Evolutionary conservation across 1,284 basidiomycete species (phyloP), one percentile per base, ranked within the genome.

Genomic region (Vanrija humicola): DNA sequence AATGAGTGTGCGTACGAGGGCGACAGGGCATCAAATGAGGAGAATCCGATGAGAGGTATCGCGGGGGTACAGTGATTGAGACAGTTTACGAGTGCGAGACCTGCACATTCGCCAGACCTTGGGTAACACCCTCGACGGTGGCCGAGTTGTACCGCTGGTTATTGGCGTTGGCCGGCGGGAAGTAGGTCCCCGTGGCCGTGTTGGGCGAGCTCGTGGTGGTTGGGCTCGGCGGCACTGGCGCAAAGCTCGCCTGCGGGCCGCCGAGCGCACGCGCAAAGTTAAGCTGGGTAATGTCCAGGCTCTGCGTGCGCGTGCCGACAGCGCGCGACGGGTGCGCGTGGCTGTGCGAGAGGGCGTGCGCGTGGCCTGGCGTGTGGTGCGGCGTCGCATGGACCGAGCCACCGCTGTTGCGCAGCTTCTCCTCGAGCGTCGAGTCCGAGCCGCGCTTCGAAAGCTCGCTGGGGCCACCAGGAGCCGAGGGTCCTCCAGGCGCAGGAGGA

Each of bases 371-470:
- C 0, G 49, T 46, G 46, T 59, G 58, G 88, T 89, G 64, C 84
- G 83, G 59, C 88, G 75, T 3, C 12, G 34, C 9, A 10, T 34
- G 34, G 87, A 87, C 50, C 9, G 40, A 42, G 8, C 28, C 86
- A 83, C 10, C 87, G 86, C 72, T 83, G 81, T 54, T 86, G 73
- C 87, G 88, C 39, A 93, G 72, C 72, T 91, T 90, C 42, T 89
- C 84, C 66, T 91, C 89, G n/a, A 92, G 79, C 38, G 90, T 79
- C 10, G 89, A 88, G 75, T 94, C 90, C 0, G 90, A 91, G 19
- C 88, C 89, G 48, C 90, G 85, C 72, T 92, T 92, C 59, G 86
- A 75, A 1, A 84, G 82, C 63, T 90, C 89, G 59, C 89, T 86
- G 79, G 65, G 86, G 81, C 82, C 38, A 82, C 81, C 58, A 83